Conservation (phyloP, 208 protist species). For the Leishmania gerbilli region DNA sequence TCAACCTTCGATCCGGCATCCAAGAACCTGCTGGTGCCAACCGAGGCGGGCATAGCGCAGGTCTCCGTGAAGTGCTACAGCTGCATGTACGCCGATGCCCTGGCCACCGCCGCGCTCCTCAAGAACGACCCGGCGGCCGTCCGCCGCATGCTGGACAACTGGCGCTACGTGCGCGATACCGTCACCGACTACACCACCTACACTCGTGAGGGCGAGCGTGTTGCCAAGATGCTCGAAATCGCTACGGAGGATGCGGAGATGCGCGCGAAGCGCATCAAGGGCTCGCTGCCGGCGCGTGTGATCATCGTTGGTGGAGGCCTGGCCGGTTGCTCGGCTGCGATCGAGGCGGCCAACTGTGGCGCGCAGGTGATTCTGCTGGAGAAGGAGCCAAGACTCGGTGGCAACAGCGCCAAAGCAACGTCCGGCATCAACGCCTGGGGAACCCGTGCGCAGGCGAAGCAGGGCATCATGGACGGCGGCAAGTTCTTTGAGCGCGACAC, state of each 20-base stretch:
- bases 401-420: slow-evolving; percentile 96
- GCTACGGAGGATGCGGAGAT: slow-evolving; percentile 59
- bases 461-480: slow-evolving; percentile 61
- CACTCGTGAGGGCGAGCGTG: slow-evolving; percentile 59
- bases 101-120: slow-evolving; percentile 68
- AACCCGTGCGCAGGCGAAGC: slow-evolving; percentile 83
- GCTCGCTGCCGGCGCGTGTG: slow-evolving; percentile 65
- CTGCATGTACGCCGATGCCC: slow-evolving; percentile 86
- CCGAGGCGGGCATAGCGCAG: slow-evolving; percentile 54
- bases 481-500: slow-evolving; percentile 89
- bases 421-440: slow-evolving; percentile 95
- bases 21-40: slow-evolving; percentile 44
- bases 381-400: slow-evolving; percentile 88
- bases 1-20: slow-evolving; percentile 42
- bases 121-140: slow-evolving; percentile 63
- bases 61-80: slow-evolving; percentile 75
- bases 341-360: slow-evolving; percentile 79
- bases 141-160: slow-evolving; percentile 68
- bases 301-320: slow-evolving; percentile 88
- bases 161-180: slow-evolving; percentile 53
- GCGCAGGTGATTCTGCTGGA: slow-evolving; percentile 92
- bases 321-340: slow-evolving; percentile 83
- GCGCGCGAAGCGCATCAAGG: slow-evolving; percentile 56
- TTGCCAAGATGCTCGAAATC: slow-evolving; percentile 74
- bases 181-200: slow-evolving; percentile 73